Base-by-base conservation (phyloP, 306 rosid genomes). In the Acacia crassicarpa region DNA sequence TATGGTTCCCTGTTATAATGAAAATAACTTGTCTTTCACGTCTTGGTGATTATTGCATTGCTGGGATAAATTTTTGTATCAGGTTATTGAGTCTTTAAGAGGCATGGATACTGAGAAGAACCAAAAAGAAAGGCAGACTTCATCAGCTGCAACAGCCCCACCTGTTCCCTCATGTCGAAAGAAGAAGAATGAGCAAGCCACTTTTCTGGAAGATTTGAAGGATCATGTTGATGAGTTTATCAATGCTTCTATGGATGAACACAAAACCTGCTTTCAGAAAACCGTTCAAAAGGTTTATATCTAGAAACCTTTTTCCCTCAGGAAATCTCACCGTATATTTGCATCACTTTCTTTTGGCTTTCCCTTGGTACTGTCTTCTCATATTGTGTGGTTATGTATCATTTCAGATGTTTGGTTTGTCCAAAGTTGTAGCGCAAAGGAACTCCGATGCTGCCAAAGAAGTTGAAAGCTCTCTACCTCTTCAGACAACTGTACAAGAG, bases 171-270 rank as follows among this genome's bases (percentile, higher is more conserved):
- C 97, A 6, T 95, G 98, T 75, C 88, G 93, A 76, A 95, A 83
- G 89, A 95, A 92, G 90, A 95, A 93, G 88, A 86, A 19, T 0
- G 92, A 93, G 51, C 89, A 95, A 74, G 98, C 91, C 68, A 77
- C 89, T 65, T 92, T 95, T 82, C 77, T 93, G 89, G 93, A 93
- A 75, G 98, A 95, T 82, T 35, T 93, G 71, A 93, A 93, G 86
- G 98, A 93, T 84, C 99, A 93, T 83, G 88, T 93, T 65, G 98
- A 95, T 40, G 98, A 95, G 84, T 95, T 95, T 81, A 82, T 92
- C n/a, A 16, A 85, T 46, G 94, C 98, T 43, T 95, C 99, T 19
- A 87, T 91, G 96, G 97, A 93, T 41, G 99, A 95, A 79, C 99
- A 95, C 79, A 89, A 89, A 84, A 89, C 89, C 48, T 92, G 99